These are phyloP conservation scores for Lavandula angustifolia DNA, from an alignment of 257 asterid genomes.

Conservation along the genomic window DNA sequence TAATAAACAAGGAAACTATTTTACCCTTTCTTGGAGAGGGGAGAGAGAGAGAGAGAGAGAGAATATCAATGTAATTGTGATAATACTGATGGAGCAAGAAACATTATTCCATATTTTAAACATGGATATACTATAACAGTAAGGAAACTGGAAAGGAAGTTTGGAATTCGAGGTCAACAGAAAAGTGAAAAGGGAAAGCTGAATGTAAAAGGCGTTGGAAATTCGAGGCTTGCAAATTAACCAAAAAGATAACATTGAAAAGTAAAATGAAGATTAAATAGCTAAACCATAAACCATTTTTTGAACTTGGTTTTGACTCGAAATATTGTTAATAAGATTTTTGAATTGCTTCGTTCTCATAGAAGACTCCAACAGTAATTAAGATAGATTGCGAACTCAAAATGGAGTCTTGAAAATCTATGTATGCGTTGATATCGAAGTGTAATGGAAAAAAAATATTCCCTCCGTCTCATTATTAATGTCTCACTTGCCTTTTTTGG, in stretches of 20 bases:
- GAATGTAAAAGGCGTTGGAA: constrained; percentile 37
- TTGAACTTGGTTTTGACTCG: background rate
- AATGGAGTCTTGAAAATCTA: background rate
- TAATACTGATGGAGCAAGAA: constrained; percentile 3
- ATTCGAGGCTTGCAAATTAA: constrained; percentile 31
- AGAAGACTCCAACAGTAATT: constrained; percentile 27
- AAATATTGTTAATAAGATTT: background rate
- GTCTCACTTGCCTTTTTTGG: no score
- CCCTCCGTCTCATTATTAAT: no score
- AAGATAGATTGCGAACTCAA: constrained; percentile 25
- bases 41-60: constrained; percentile 15
- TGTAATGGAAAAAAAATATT: background rate
- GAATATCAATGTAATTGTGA: constrained; percentile 6
- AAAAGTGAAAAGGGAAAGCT: constrained; percentile 52
- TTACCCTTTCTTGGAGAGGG: constrained; percentile 13
- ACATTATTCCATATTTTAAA: constrained; percentile 34
- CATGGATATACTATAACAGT: constrained; percentile 16
- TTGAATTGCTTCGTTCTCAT: constrained; percentile 5
- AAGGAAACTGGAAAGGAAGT: constrained; percentile 27
- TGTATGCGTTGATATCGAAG: constrained; percentile 10
- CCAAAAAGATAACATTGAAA: no score
- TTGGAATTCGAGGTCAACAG: constrained; percentile 56
- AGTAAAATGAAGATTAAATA: no score
- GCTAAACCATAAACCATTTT: no score
- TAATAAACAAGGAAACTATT: constrained; percentile 3